phyloP scores from a whole-genome alignment of 371 early-diverging fungal species.

The Mucor plumbeus region DNA sequence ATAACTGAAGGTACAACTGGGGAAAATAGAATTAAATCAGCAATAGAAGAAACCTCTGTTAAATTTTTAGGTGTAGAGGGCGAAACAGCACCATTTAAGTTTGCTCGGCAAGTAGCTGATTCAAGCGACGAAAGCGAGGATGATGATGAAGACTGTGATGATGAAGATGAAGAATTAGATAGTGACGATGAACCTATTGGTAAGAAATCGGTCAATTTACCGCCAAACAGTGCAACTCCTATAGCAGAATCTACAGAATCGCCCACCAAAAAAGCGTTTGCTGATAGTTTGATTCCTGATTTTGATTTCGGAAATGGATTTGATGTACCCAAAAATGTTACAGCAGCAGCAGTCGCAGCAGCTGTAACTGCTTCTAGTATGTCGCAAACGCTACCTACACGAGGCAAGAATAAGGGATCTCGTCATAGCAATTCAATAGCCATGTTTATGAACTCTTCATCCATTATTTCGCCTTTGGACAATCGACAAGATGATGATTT shows the following conservation, averaged over 20 bases:
- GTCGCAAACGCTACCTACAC: constrained; percentile 13
- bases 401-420: constrained; percentile 13
- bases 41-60: background rate
- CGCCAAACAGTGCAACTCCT: background rate
- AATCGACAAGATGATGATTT: constrained; percentile 14
- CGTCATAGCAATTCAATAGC: constrained; percentile 22
- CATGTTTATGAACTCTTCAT: constrained; percentile 11
- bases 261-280: constrained; percentile 19
- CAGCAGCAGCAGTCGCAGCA: constrained; percentile 30
- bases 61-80: constrained; percentile 15
- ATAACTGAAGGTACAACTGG: constrained; percentile 16
- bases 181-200: constrained; percentile 53
- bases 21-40: constrained; percentile 1
- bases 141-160: constrained; percentile 33
- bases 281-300: constrained; percentile 45
- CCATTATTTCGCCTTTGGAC: background rate
- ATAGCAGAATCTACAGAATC: background rate
- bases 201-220: constrained; percentile 19
- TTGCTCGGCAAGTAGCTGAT: constrained; percentile 46
- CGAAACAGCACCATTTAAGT: constrained; percentile 25
- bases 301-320: constrained; percentile 58
- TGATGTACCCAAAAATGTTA: constrained; percentile 37
- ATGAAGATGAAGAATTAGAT: constrained; percentile 38
- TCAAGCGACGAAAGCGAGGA: constrained; percentile 56
- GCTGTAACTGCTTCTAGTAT: constrained; percentile 13